Evolutionary conservation across 1,139 yeast genomes (phyloP).

Genomic region (Yamadazyma sp.): DNA sequence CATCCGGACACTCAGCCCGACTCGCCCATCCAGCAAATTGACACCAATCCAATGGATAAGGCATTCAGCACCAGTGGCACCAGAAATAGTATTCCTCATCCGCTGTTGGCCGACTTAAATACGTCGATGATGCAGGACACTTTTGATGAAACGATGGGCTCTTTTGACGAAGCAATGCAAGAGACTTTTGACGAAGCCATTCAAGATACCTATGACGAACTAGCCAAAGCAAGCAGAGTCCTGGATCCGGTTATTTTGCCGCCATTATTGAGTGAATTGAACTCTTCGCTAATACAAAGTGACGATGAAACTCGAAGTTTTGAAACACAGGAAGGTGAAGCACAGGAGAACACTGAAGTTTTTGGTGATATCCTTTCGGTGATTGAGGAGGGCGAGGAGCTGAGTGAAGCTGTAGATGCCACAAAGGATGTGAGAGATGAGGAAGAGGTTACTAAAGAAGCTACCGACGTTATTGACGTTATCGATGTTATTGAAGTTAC

Average conservation of each 20-base stretch:
- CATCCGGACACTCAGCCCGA: neutral
- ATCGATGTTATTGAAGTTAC: no score
- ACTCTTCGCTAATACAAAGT: slow-evolving; percentile 8
- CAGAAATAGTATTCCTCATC: neutral
- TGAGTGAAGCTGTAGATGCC: no score
- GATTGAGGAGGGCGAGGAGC: neutral
- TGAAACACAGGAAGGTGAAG: no score
- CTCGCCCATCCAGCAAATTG: neutral
- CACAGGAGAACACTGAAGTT: no score
- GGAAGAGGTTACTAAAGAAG: no score
- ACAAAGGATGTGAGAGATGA: no score
- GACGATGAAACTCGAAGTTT: no score
- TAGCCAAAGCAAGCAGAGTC: neutral
- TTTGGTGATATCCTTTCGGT: no score
- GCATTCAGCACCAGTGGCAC: neutral
- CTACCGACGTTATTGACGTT: no score
- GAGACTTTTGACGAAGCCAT: neutral
- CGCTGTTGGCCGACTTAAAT: neutral
- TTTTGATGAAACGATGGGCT: neutral
- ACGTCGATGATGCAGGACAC: neutral
- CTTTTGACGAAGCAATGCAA: no score
- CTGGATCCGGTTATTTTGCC: neutral
- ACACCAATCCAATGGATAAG: neutral
- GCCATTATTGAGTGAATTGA: slow-evolving; percentile 4
- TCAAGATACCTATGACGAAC: neutral